These are phyloP conservation scores for Byssothecium circinans DNA, from an alignment of 2,329 filamentous ascomycete species.

Conservation along the genomic window DNA sequence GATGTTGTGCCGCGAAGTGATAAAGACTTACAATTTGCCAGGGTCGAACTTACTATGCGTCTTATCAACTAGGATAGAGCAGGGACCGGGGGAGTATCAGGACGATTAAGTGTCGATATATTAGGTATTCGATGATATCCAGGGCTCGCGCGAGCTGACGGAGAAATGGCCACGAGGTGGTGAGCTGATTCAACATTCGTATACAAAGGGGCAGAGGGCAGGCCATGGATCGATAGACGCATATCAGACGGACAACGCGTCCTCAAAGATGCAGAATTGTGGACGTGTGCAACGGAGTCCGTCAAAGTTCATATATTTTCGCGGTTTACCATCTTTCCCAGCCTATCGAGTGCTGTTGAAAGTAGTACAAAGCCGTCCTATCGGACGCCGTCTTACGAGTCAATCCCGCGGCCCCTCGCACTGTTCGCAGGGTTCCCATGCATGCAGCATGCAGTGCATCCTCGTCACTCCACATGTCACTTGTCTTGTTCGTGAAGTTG, in stretches of 20 bases:
- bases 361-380: neutral
- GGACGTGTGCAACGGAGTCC: too few relatives aligned
- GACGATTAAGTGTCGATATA: conserved; percentile 5
- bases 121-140: too few relatives aligned
- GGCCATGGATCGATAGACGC: too few relatives aligned
- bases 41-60: conserved; percentile 40
- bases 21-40: conserved; percentile 11
- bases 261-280: too few relatives aligned
- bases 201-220: too few relatives aligned
- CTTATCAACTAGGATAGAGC: conserved; percentile 36
- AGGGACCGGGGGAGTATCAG: neutral
- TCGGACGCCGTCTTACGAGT: neutral
- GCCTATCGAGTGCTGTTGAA: neutral
- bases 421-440: neutral
- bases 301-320: neutral
- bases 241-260: too few relatives aligned
- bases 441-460: neutral
- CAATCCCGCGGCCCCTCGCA: neutral
- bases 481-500: too few relatives aligned
- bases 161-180: too few relatives aligned
- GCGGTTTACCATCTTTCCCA: neutral
- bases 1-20: neutral
- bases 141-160: too few relatives aligned
- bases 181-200: too few relatives aligned
- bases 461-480: neutral